Percentiles rank a stretch among this genome's conserved stretches.
Evolutionary conservation across 345 rosid species (phyloP).

Genomic region (Salix caprea): DNA sequence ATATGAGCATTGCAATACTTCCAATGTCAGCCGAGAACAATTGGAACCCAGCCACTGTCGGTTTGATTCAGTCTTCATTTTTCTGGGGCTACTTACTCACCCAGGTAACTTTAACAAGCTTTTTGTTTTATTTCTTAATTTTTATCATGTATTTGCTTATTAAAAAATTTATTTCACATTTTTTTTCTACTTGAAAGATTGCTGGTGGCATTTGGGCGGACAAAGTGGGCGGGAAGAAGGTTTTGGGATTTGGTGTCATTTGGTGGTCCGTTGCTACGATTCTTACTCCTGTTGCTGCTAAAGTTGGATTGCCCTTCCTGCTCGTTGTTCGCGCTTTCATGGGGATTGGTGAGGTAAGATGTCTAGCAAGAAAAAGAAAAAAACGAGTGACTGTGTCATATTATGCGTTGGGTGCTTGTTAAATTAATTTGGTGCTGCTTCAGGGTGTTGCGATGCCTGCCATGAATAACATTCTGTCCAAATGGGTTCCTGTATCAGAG

Average conservation of each 20-base stretch:
- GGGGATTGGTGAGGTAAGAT: conserved; percentile 89
- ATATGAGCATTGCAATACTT: conserved; percentile 96
- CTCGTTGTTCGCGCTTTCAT: conserved; percentile 85
- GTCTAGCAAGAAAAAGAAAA: background rate
- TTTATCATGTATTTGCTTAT: background rate
- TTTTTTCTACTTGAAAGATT: conserved; percentile 44
- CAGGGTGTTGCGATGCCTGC: conserved; percentile 99
- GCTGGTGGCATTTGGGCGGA: conserved; percentile 98
- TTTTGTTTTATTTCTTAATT: background rate
- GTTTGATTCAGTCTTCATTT: conserved; percentile 89
- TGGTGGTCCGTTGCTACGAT: conserved; percentile 94
- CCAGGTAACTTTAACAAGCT: conserved; percentile 40
- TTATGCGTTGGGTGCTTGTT: background rate
- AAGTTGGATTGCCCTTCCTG: conserved; percentile 76
- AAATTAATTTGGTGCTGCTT: conserved; percentile 9
- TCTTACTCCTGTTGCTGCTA: conserved; percentile 89
- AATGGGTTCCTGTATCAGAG: conserved; percentile 90
- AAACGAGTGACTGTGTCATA: background rate
- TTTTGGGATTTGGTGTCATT: conserved; percentile 79
- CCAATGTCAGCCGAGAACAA: conserved; percentile 94
- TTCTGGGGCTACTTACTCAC: conserved; percentile 98
- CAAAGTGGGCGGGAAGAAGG: conserved; percentile 78
- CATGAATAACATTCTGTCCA: conserved; percentile 88
- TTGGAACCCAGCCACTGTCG: conserved; percentile 86
- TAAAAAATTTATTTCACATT: background rate